phyloP scores from a whole-genome alignment of 2,329 filamentous ascomycete species.

The Neoscytalidium dimidiatum region DNA sequence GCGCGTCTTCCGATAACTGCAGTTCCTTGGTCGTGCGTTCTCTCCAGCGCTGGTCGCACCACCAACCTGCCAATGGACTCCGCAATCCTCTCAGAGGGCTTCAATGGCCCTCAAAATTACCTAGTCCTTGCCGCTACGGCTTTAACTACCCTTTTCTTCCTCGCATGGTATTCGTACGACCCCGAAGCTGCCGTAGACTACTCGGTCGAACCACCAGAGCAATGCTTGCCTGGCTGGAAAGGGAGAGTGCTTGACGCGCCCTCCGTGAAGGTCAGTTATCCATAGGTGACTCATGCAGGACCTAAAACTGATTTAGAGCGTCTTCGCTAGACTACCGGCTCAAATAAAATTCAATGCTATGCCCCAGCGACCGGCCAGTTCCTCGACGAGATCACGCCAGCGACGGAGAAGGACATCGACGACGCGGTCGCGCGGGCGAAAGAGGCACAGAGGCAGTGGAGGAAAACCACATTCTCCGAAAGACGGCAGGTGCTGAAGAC shows the following conservation, averaged over 20 bases:
- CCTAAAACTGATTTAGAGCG: conserved; percentile 21
- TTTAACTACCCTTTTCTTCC: conserved; percentile 4
- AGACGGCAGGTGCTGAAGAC: conserved; percentile 78
- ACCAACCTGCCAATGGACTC: conserved; percentile 10
- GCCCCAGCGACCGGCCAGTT: conserved; percentile 85
- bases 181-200: conserved; percentile 57
- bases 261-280: conserved; percentile 56
- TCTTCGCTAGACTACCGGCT: conserved; percentile 55
- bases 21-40: neutral
- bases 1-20: conserved; percentile 6
- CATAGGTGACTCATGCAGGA: neutral
- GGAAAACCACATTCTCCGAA: conserved; percentile 73
- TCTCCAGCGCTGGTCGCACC: neutral
- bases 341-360: conserved; percentile 77
- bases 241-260: conserved; percentile 61
- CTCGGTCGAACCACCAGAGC: conserved; percentile 62
- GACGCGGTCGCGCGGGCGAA: conserved; percentile 72
- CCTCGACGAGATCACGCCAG: conserved; percentile 76
- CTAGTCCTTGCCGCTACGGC: neutral
- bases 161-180: conserved; percentile 19
- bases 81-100: neutral
- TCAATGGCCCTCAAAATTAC: neutral
- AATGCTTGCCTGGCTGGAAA: conserved; percentile 56
- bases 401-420: conserved; percentile 76
- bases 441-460: conserved; percentile 76